Percentiles rank a stretch among this genome's conserved stretches.
These are phyloP conservation scores for Citrullus mucosospermus DNA, from an alignment of 306 rosid genomes.

Conservation along the genomic window DNA sequence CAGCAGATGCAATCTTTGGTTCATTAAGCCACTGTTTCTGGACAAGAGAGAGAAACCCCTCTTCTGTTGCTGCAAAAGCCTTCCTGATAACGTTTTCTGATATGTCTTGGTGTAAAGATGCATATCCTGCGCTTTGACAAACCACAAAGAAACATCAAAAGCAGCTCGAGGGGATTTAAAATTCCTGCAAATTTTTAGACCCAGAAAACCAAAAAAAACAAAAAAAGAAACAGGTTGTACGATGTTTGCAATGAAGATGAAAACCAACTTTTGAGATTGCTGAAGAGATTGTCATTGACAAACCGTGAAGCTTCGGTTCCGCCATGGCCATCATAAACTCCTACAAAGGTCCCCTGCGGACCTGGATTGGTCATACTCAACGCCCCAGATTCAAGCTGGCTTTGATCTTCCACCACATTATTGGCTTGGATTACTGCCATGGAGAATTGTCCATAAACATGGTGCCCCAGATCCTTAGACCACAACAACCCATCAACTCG, in stretches of 20 bases:
- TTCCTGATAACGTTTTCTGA: slow-evolving; percentile 50
- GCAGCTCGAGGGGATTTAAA: background rate
- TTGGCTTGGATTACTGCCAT: slow-evolving; percentile 89
- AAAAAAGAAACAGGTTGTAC: background rate
- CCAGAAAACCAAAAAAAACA: background rate
- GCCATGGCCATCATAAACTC: slow-evolving; percentile 84
- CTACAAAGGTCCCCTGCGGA: slow-evolving; percentile 60
- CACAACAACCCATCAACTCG: slow-evolving; percentile 58
- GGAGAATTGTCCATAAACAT: slow-evolving; percentile 66
- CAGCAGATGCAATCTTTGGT: slow-evolving; percentile 63
- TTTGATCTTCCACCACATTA: slow-evolving; percentile 53
- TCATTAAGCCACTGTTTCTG: slow-evolving; percentile 49
- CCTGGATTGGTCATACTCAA: slow-evolving; percentile 35
- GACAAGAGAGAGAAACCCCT: slow-evolving; percentile 53
- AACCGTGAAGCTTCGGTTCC: slow-evolving; percentile 63
- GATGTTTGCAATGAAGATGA: slow-evolving; percentile 7
- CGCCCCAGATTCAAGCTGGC: slow-evolving; percentile 73
- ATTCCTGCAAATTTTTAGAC: background rate
- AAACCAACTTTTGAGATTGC: slow-evolving; percentile 62
- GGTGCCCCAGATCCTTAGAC: slow-evolving; percentile 74
- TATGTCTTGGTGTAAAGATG: slow-evolving; percentile 37
- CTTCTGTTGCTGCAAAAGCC: slow-evolving; percentile 64
- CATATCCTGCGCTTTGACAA: slow-evolving; percentile 30
- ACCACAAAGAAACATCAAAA: slow-evolving; percentile 1
- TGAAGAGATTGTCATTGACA: slow-evolving; percentile 53